Evolutionary conservation across 2,329 filamentous ascomycete species (phyloP).

Genomic region (Fusarium fracticaudum): DNA sequence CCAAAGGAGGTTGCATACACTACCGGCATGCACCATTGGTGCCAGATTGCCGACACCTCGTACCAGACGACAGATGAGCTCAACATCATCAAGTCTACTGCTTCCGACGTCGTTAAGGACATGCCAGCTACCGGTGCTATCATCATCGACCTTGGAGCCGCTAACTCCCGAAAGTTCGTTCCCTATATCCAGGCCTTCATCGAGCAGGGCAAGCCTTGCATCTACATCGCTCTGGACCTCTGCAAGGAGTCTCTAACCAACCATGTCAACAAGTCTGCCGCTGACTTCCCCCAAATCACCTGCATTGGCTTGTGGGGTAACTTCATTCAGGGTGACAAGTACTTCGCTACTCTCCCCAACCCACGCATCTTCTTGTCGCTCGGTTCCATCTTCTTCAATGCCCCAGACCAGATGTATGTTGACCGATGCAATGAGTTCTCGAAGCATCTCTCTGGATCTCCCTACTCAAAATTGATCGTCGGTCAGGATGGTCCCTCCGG

Average conservation of each 20-base stretch:
- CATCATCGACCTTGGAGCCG: slow-evolving; percentile 35
- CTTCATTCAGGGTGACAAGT: slow-evolving; percentile 33
- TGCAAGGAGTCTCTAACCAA: neutral
- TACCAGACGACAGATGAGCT: slow-evolving; percentile 36
- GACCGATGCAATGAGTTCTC: slow-evolving; percentile 26
- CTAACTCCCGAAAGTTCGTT: slow-evolving; percentile 35
- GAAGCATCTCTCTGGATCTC: neutral
- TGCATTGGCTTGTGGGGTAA: slow-evolving; percentile 33
- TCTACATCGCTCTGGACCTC: slow-evolving; percentile 33
- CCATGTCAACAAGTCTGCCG: slow-evolving; percentile 25
- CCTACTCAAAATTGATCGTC: slow-evolving; percentile 14
- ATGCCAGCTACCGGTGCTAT: slow-evolving; percentile 7
- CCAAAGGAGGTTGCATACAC: slow-evolving; percentile 41
- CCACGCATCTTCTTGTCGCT: slow-evolving; percentile 30
- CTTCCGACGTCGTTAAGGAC: neutral
- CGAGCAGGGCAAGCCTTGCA: slow-evolving; percentile 18
- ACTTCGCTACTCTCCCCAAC: neutral
- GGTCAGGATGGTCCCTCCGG: slow-evolving; percentile 29
- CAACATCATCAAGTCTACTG: slow-evolving; percentile 28
- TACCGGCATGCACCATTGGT: slow-evolving; percentile 33
- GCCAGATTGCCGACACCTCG: slow-evolving; percentile 15
- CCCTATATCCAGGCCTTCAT: slow-evolving; percentile 31
- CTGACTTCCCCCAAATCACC: slow-evolving; percentile 4
- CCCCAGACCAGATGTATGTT: slow-evolving; percentile 14
- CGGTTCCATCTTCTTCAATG: slow-evolving; percentile 35